phyloP scores from a whole-genome alignment of 2,329 filamentous ascomycete genomes.

The Claviceps purpurea region DNA sequence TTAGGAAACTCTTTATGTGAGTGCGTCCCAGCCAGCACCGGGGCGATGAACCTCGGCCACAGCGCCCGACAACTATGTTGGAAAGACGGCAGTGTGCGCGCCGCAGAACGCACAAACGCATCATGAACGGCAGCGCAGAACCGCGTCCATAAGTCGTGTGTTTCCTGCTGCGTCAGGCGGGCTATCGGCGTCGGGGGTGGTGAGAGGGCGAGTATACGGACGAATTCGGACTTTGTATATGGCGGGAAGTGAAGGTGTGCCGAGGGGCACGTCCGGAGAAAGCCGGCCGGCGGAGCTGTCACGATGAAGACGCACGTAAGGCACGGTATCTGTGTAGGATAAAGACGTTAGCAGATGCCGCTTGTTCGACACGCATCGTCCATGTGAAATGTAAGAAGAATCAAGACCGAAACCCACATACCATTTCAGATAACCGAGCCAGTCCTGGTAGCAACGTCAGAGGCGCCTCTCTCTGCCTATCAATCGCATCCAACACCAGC shows the following conservation, averaged over 20 bases:
- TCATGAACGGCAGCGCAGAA: slow-evolving; percentile 83
- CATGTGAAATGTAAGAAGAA: not conserved
- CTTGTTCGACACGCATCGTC: too few species aligned
- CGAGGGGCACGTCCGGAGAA: slow-evolving; percentile 55
- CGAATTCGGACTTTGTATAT: slow-evolving; percentile 69
- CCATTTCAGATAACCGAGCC: slow-evolving; percentile 67
- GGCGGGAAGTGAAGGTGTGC: slow-evolving; percentile 73
- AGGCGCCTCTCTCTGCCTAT: slow-evolving; percentile 68
- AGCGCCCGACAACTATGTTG: slow-evolving; percentile 55
- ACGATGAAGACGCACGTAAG: slow-evolving; percentile 68
- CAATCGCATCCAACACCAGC: slow-evolving; percentile 77
- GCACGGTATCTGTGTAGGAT: slow-evolving; percentile 50
- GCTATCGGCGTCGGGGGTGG: slow-evolving; percentile 26
- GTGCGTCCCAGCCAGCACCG: slow-evolving; percentile 61
- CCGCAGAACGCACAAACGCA: slow-evolving; percentile 65
- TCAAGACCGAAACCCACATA: slow-evolving; percentile 28
- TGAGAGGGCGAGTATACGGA: slow-evolving; percentile 56
- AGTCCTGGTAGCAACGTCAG: slow-evolving; percentile 69
- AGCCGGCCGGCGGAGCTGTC: slow-evolving; percentile 53
- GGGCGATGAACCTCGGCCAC: slow-evolving; percentile 75
- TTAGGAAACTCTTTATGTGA: slow-evolving; percentile 71
- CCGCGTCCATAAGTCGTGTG: slow-evolving; percentile 60
- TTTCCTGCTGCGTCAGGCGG: slow-evolving; percentile 40
- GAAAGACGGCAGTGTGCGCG: slow-evolving; percentile 65
- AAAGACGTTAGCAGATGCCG: too few species aligned